A percentile compares a stretch with the other conserved stretches of the same genome.
Evolutionary conservation across 139 green algal genomes (phyloP).

Genomic region (Chlamydomonas urium): DNA sequence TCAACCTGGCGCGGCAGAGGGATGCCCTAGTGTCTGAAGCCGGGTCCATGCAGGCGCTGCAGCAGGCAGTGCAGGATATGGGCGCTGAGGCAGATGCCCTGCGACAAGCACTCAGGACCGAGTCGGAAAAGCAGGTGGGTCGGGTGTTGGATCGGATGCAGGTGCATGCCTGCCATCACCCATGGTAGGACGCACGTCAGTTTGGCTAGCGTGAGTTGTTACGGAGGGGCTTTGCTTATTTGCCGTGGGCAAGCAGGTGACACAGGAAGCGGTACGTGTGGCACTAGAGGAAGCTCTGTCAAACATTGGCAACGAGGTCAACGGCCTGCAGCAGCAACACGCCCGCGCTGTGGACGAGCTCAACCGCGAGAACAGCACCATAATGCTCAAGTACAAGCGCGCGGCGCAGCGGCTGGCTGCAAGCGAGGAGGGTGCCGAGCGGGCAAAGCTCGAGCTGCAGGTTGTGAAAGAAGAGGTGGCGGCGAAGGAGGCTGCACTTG

Average conservation of each 20-base stretch:
- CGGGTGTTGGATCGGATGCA: no score
- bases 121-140: no score
- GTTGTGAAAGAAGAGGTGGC: not conserved
- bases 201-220: no score
- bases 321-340: constrained; percentile 5
- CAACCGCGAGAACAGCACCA: constrained; percentile 11
- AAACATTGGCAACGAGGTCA: not conserved
- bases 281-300: not conserved
- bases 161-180: no score
- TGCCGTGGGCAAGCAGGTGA: not conserved
- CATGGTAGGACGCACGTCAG: no score
- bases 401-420: not conserved
- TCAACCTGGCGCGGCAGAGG: constrained; percentile 12
- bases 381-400: constrained; percentile 7
- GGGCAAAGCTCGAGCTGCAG: not conserved
- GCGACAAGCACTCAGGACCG: no score
- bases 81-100: not conserved
- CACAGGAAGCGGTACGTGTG: no score
- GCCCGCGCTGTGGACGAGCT: constrained; percentile 6
- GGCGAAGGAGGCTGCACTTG: not conserved
- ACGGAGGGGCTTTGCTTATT: no score
- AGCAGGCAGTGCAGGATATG: not conserved
- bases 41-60: not conserved
- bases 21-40: constrained; percentile 20
- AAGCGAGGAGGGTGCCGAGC: not conserved